These are phyloP conservation scores for Aspergillus quadricinctus DNA, from an alignment of 2,329 filamentous ascomycete species.

Conservation along the genomic window DNA sequence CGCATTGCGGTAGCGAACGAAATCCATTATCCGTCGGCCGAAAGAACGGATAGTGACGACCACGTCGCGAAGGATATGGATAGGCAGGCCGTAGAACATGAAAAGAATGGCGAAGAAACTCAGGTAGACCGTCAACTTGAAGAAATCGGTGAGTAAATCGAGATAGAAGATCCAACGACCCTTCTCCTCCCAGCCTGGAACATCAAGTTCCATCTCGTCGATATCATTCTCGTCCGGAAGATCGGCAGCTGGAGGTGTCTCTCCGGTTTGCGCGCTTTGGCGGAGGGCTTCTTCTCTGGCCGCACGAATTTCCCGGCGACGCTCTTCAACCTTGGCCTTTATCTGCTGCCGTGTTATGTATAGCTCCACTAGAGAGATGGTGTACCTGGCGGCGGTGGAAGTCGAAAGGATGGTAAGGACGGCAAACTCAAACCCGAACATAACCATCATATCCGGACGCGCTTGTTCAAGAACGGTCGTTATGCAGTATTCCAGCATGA, in stretches of 20 bases:
- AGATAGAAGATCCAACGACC: conserved; percentile 86
- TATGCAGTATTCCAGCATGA: conserved; percentile 76
- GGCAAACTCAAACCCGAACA: conserved; percentile 98
- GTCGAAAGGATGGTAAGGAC: conserved; percentile 75
- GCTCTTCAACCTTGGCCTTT: conserved; percentile 60
- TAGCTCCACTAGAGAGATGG: conserved; percentile 72
- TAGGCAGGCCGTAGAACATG: conserved; percentile 89
- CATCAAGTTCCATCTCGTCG: conserved; percentile 90
- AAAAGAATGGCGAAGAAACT: conserved; percentile 92
- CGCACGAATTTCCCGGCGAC: conserved; percentile 62
- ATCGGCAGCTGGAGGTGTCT: conserved; percentile 35
- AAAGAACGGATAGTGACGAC: conserved; percentile 93
- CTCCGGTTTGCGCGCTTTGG: conserved; percentile 33
- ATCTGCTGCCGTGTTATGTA: conserved; percentile 72
- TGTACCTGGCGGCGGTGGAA: conserved; percentile 74
- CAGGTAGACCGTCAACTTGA: conserved; percentile 85
- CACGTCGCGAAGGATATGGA: conserved; percentile 93
- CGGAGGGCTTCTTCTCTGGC: conserved; percentile 47
- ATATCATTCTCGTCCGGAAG: conserved; percentile 68
- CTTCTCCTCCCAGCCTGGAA: conserved; percentile 94
- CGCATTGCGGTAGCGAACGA: conserved; percentile 84
- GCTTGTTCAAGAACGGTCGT: conserved; percentile 80
- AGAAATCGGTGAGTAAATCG: conserved; percentile 81
- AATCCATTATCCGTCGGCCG: conserved; percentile 79
- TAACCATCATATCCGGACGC: conserved; percentile 98